These are phyloP conservation scores for Penicillium manginii DNA, from an alignment of 495 filamentous ascomycete species.

Conservation along the genomic window DNA sequence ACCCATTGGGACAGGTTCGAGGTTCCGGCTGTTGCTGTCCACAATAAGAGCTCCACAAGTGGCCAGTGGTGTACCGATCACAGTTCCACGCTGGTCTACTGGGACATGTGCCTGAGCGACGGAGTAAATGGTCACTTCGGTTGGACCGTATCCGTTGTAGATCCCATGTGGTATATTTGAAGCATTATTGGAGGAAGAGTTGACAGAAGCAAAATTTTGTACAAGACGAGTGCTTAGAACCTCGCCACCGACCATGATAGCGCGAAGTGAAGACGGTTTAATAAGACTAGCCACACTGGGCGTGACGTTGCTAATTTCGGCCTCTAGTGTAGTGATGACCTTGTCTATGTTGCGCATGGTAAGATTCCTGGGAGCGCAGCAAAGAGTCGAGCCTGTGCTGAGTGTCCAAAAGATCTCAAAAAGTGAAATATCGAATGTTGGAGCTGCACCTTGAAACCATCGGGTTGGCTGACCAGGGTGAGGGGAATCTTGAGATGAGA, in stretches of 20 bases:
- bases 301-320: no score
- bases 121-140: slow-evolving; percentile 39
- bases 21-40: slow-evolving; percentile 26
- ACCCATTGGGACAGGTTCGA: slow-evolving; percentile 42
- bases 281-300: slow-evolving; percentile 26
- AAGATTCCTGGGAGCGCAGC: slow-evolving; percentile 30
- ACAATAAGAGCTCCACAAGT: slow-evolving; percentile 35
- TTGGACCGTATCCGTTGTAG: slow-evolving; percentile 41
- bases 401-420: no score
- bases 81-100: slow-evolving; percentile 29
- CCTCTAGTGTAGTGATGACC: slow-evolving; percentile 4
- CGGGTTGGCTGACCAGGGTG: slow-evolving; percentile 43
- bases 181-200: background rate
- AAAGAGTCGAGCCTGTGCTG: slow-evolving; percentile 35
- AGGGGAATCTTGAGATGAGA: background rate
- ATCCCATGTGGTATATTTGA: slow-evolving; percentile 14
- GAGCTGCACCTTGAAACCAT: slow-evolving; percentile 60
- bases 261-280: slow-evolving; percentile 29
- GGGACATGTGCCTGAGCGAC: slow-evolving; percentile 30
- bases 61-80: slow-evolving; percentile 40
- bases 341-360: slow-evolving; percentile 30
- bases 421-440: no score
- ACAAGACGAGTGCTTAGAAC: slow-evolving; percentile 34
- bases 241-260: slow-evolving; percentile 39
- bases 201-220: slow-evolving; percentile 25